A percentile compares a stretch with the other conserved stretches of the same genome.
These are phyloP conservation scores for Podila clonocystis DNA, from an alignment of 192 early-diverging fungal genomes.

Conservation along the genomic window DNA sequence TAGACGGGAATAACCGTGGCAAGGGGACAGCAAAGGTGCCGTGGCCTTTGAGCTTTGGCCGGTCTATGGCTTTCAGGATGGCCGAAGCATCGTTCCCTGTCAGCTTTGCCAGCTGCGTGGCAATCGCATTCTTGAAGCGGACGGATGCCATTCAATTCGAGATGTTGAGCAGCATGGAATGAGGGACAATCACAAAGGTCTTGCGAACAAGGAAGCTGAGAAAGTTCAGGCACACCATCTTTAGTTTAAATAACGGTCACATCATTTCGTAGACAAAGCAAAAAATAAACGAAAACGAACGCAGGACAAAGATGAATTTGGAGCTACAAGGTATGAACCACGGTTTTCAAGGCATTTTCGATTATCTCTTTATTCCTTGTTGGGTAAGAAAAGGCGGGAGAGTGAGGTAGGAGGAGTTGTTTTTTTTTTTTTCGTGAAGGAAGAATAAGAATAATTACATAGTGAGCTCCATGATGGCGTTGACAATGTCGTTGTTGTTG, in stretches of 20 bases:
- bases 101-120: constrained; percentile 38
- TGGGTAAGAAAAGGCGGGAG: neutral
- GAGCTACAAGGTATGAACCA: neutral
- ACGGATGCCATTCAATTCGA: constrained; percentile 28
- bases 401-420: neutral
- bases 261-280: neutral
- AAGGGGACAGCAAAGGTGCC: constrained; percentile 41
- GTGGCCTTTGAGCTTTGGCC: constrained; percentile 47
- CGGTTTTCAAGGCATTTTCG: neutral
- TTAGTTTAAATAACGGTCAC: neutral
- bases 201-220: too few relatives aligned
- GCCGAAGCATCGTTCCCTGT: constrained; percentile 23
- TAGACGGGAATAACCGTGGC: constrained; percentile 34
- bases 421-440: neutral
- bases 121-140: constrained; percentile 52
- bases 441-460: constrained; percentile 32
- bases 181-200: too few relatives aligned
- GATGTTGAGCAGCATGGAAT: neutral
- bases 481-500: constrained; percentile 91
- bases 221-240: too few relatives aligned
- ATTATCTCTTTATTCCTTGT: neutral
- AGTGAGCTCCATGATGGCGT: constrained; percentile 88
- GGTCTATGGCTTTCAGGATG: constrained; percentile 38
- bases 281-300: neutral
- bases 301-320: neutral